Evolutionary conservation across 1,139 yeast genomes (phyloP), one percentile per base, ranked within the genome.

Genomic region (Yamadazyma epiphylla): DNA sequence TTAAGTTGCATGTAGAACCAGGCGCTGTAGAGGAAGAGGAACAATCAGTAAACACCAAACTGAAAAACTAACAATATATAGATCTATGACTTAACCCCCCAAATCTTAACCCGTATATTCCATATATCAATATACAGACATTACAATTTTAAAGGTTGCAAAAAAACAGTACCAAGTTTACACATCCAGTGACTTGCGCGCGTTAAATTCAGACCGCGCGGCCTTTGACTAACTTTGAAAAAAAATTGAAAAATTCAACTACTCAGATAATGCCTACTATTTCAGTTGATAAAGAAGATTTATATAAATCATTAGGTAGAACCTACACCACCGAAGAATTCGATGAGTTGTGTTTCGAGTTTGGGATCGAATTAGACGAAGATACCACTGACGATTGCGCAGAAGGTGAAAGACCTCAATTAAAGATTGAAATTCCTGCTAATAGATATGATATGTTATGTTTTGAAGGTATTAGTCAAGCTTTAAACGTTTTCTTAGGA

Each of bases 391-490:
- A 82, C 30, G 94, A 82, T 31, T 81, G 85, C 40, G 68, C 67
- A 46, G 81, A 74, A 35, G 80, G 75, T 27, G 96, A 89, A 63
- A 86, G 97, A 58, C 96, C 99, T 14, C 95, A 89, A 61, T 73
- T 87, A 50, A 94, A 94, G 65, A 88, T 94, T 51, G 99, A 94
- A 59, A 81, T 94, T 43, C 97, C 96, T 34, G 99, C 99, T 42
- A 94, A 94, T 65, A 78, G 98, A 66, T 94, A 91, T 53, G 99
- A 91, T 58, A 80, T 94, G 91, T 78, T 94, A 46, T 94, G 98
- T 68, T 83, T 88, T 43, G 99, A 94, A 62, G 99, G 99, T 53
- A 89, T 94, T 58, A 87, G 96, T 1, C 94, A 88, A 53, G 94
- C 97, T 1, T 70, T 94, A 53, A 88, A 88, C 52, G 94, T 88